Percentiles rank a stretch among this genome's conserved stretches.
phyloP scores from a whole-genome alignment of 164 flowering plant species.

The Tinospora cordifolia region DNA sequence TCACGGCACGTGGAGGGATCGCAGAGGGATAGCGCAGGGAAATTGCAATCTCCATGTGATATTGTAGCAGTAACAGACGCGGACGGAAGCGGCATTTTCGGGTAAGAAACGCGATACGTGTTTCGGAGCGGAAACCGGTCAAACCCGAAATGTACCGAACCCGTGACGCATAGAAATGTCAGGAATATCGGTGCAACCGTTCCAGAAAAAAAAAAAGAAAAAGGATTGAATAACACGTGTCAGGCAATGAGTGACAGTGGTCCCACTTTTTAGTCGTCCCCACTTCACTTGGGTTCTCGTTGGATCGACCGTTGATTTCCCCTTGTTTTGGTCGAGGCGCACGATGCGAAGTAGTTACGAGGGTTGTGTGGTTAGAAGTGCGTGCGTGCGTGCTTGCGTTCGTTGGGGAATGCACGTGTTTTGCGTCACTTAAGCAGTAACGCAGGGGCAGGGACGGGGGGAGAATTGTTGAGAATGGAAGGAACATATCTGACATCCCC shows the following conservation, averaged over 20 bases:
- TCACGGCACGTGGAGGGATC: background rate
- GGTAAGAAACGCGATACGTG: too few relatives aligned
- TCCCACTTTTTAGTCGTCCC: too few relatives aligned
- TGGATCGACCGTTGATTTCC: too few relatives aligned
- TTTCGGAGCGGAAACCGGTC: too few relatives aligned
- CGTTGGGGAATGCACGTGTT: background rate
- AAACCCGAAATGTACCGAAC: too few relatives aligned
- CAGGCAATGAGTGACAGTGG: too few relatives aligned
- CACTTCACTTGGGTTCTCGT: too few relatives aligned
- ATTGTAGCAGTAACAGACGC: background rate
- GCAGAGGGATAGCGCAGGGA: background rate
- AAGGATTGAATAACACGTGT: too few relatives aligned
- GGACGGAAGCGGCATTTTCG: background rate
- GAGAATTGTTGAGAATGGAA: background rate
- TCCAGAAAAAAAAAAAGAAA: too few relatives aligned
- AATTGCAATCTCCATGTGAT: background rate
- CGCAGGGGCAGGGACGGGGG: background rate
- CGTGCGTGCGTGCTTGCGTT: background rate
- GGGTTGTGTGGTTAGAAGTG: too few relatives aligned
- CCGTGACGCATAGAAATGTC: background rate
- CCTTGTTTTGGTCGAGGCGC: too few relatives aligned
- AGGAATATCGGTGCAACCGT: background rate
- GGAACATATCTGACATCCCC: background rate
- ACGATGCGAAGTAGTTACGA: too few relatives aligned
- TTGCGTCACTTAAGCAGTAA: background rate